Base-by-base conservation (phyloP, 2,329 filamentous ascomycete genomes). In the Rhynchosporium agropyri region DNA sequence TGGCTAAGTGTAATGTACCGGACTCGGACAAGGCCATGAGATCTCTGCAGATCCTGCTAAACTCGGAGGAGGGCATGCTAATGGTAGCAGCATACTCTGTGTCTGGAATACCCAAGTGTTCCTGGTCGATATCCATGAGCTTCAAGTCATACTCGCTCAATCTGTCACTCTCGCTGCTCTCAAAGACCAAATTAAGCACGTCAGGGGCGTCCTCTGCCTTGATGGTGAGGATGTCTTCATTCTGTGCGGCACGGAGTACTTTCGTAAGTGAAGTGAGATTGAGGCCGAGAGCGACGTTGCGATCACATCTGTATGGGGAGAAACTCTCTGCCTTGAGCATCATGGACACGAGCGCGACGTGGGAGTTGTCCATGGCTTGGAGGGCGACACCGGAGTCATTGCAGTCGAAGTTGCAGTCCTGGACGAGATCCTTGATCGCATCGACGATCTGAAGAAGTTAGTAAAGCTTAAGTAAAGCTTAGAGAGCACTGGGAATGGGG, bases 391-490 rank as follows among this genome's bases (percentile, higher is more conserved):
- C 95, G 61, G 92, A 94, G 84, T 99, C 96, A 89, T 98, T 99
- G 89, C 96, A 99, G 84, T 99, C 95, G 81, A 99, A 99, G 82
- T 99, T 99, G 88, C 95, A 99, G 81, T 99, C 95, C 80, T 98
- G 95, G 60, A 99, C 95, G 58, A 99, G 88, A 75, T 99, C 95
- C 81, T 97, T 98, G 88, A 99, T 97, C 73, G 96, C 92, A 77
- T 99, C 96, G 74, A 99, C 93, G 68, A 98, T 91, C 92, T 97
- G 70, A 36, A 65, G 49, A 58, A 15, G 56, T 75, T 61, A 75
- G 71, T 60, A 69, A 31, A 61, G 36, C 26, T 29, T 26, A 29
- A 51, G 46, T 33, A 8, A 28, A 28, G 36, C 31, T 53, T 28
- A 43, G 40, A 45, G 31, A 28, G 36, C 31, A 53, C 29, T 43